These are phyloP conservation scores for Colletotrichum karsti DNA, from an alignment of 2,329 filamentous ascomycete genomes.

Conservation along the genomic window DNA sequence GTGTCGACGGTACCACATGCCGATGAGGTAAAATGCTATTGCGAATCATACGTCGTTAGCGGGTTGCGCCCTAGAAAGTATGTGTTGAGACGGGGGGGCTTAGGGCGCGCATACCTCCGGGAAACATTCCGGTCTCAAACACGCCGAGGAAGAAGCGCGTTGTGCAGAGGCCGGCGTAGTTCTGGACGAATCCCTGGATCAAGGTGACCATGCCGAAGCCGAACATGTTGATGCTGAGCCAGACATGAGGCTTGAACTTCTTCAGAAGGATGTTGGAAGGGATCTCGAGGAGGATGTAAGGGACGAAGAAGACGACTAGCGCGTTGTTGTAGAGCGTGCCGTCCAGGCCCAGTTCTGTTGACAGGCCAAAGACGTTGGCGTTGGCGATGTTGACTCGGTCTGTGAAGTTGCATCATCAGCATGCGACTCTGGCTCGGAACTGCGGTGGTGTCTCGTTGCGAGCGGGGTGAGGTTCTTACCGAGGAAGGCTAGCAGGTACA, in stretches of 20 bases:
- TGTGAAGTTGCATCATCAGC: constrained; percentile 20
- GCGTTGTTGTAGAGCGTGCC: constrained; percentile 76
- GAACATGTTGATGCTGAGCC: constrained; percentile 86
- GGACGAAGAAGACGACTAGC: constrained; percentile 83
- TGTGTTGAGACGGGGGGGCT: neutral
- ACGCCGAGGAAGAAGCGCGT: constrained; percentile 88
- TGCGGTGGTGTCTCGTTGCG: neutral
- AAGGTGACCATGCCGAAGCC: constrained; percentile 80
- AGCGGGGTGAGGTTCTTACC: constrained; percentile 41
- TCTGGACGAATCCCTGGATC: constrained; percentile 80
- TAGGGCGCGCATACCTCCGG: constrained; percentile 57
- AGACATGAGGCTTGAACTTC: constrained; percentile 65
- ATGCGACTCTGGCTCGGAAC: neutral
- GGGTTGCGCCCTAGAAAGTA: neutral
- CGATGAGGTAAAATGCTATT: constrained; percentile 72
- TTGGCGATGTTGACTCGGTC: constrained; percentile 84
- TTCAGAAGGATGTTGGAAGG: constrained; percentile 53
- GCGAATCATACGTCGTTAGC: neutral
- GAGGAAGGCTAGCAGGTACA: constrained; percentile 77
- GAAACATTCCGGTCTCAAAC: constrained; percentile 76
- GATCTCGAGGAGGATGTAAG: constrained; percentile 77
- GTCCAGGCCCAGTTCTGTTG: constrained; percentile 68
- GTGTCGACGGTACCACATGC: constrained; percentile 88
- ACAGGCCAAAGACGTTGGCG: constrained; percentile 73
- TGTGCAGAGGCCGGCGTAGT: constrained; percentile 78